A percentile compares a stretch with the other conserved stretches of the same genome.
These are phyloP conservation scores for Solanum acaule DNA, from an alignment of 257 asterid species.

Conservation along the genomic window DNA sequence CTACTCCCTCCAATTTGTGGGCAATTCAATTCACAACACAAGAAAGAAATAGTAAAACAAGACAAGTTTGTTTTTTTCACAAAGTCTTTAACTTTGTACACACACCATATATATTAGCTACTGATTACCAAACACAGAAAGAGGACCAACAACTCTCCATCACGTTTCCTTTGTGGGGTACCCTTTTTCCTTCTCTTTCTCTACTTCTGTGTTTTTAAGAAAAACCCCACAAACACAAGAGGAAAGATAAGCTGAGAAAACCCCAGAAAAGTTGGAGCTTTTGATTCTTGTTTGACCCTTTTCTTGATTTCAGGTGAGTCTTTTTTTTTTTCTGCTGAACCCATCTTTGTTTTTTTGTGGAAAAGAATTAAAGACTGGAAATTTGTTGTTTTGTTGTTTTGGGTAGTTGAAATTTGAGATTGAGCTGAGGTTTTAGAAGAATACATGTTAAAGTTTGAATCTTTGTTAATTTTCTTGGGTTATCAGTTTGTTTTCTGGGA, in stretches of 20 bases:
- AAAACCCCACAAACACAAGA: neutral
- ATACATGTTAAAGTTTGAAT: neutral
- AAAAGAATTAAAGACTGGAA: neutral
- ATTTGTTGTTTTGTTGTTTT: neutral
- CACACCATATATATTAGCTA: neutral
- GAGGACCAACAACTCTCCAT: neutral
- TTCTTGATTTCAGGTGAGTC: neutral
- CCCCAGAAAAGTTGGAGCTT: neutral
- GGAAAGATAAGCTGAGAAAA: neutral
- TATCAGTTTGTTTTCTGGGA: neutral
- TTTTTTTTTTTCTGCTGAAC: neutral
- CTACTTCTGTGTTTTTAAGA: neutral
- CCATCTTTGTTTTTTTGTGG: neutral
- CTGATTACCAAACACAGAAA: conserved; percentile 2
- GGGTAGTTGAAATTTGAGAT: neutral
- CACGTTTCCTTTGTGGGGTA: conserved; percentile 1
- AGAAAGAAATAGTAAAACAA: neutral
- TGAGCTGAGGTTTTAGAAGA: neutral
- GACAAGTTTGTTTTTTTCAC: neutral
- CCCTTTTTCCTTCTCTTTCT: neutral
- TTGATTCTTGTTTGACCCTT: neutral
- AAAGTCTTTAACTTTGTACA: neutral
- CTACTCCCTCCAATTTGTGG: neutral
- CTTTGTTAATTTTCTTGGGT: neutral
- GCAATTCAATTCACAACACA: conserved; percentile 1